phyloP scores from a whole-genome alignment of 129 eudicot species.

The Scalesia atractyloides region DNA sequence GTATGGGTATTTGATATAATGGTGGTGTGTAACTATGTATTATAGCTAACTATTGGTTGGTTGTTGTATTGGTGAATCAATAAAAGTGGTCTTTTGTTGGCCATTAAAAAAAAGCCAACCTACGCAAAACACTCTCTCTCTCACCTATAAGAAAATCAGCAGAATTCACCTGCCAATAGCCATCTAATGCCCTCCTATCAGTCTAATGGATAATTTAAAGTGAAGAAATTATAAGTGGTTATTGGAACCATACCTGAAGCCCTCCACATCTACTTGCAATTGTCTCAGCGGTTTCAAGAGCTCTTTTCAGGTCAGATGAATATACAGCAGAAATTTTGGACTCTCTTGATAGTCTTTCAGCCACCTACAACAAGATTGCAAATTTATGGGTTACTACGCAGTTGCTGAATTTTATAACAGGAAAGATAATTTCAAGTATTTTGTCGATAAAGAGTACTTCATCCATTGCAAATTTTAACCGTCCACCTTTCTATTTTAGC shows the following conservation, averaged over 20 bases:
- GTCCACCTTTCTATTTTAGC: not conserved
- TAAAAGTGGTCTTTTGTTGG: no score
- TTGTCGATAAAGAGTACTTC: not conserved
- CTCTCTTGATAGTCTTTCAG: conserved; percentile 71
- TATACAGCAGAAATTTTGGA: conserved; percentile 68
- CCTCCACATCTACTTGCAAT: conserved; percentile 84
- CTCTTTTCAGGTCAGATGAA: conserved; percentile 87
- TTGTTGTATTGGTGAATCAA: no score
- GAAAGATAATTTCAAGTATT: conserved; percentile 11
- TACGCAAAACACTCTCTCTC: not conserved
- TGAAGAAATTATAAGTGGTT: not conserved
- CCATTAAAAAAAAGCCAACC: not conserved
- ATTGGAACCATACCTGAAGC: conserved; percentile 61
- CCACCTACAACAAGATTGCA: conserved; percentile 59
- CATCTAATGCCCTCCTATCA: not conserved
- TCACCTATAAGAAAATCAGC: no score
- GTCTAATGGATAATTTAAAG: conserved; percentile 13
- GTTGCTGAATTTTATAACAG: not conserved
- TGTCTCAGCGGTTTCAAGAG: conserved; percentile 73
- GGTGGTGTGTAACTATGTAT: no score
- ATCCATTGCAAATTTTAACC: not conserved
- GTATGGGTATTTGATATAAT: no score
- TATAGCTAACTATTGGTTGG: no score
- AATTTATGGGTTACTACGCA: not conserved
- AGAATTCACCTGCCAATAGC: not conserved